Evolutionary conservation across 192 early-diverging fungal species (phyloP), one percentile per base, ranked within the genome.

Genomic region (Cetraspora pellucida): DNA sequence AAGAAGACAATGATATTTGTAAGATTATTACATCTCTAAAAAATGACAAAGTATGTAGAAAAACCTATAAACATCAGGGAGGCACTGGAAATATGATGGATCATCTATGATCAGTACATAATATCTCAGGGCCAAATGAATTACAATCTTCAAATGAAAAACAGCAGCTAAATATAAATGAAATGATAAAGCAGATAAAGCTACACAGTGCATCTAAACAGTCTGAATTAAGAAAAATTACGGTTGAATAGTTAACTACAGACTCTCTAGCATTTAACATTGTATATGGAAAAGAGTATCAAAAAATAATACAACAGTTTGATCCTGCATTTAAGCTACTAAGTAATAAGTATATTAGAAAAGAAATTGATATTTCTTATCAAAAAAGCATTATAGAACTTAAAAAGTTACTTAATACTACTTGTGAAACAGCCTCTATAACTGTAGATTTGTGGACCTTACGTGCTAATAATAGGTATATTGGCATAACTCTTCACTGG

Each of bases 401-500:
- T 27, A 49, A 49, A 23, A 37, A 68, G 23, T 68, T 68, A n/a
- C 17, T 49, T 49, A 23, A 9, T 47, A 49, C 7, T 4, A 68
- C 45, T 21, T 68, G 45, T 68, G 21, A 68, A 49, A 68, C 66
- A 47, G 21, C 66, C 14, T 68, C 45, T 46, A 68, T 68, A 68
- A 72, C 70, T 37, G 55, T 50, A 31, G 70, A 58, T 47, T 54
- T 71, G 21, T 71, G 2, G 9, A 71, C 68, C 27, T 11, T 5
- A n/a, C 47, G 25, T 2, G 11, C 19, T 71, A 49, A 71, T 31
- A 27, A 49, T 54, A 2, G 47, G 50, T 71, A 71, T 52, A 71
- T 71, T 71, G 68, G 68, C 27, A 52, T 72, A 43, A 57, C 28
- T n/a, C 49, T 72, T 72, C 50, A 72, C 37, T 72, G 52, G 70